Conservation (phyloP, 257 asterid species). For the Nicotiana noctiflora region DNA sequence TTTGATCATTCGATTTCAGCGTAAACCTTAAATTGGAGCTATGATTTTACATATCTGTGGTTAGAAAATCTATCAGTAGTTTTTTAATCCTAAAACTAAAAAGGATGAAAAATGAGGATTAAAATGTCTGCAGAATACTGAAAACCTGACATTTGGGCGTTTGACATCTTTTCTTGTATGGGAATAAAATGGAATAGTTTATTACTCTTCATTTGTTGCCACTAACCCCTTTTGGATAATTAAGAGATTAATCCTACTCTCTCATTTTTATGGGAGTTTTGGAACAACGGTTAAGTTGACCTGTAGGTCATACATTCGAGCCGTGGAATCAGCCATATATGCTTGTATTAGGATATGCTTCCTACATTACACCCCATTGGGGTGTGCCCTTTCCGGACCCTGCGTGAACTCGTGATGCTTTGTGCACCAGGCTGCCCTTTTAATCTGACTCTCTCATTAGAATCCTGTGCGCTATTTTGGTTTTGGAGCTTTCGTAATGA, state of each 20-base stretch:
- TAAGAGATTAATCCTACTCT: neutral
- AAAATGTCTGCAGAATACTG: neutral
- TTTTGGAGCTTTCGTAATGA: too few relatives aligned
- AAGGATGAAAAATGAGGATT: neutral
- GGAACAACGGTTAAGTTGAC: too few relatives aligned
- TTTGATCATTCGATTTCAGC: neutral
- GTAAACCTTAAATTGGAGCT: neutral
- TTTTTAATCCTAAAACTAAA: neutral
- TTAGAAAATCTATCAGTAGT: neutral
- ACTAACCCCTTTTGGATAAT: neutral
- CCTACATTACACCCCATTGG: too few relatives aligned
- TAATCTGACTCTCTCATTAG: too few relatives aligned
- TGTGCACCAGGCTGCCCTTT: too few relatives aligned
- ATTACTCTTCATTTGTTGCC: neutral
- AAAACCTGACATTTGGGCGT: neutral
- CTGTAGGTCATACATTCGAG: too few relatives aligned
- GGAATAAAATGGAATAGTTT: neutral
- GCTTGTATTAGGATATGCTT: too few relatives aligned
- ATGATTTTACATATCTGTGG: neutral
- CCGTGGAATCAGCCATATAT: too few relatives aligned
- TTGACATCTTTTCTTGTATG: neutral
- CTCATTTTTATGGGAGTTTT: neutral
- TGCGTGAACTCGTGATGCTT: too few relatives aligned
- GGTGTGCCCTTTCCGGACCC: too few relatives aligned
- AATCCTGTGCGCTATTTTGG: too few relatives aligned